Conservation (phyloP, 257 asterid genomes). For the Solanum commersonii region DNA sequence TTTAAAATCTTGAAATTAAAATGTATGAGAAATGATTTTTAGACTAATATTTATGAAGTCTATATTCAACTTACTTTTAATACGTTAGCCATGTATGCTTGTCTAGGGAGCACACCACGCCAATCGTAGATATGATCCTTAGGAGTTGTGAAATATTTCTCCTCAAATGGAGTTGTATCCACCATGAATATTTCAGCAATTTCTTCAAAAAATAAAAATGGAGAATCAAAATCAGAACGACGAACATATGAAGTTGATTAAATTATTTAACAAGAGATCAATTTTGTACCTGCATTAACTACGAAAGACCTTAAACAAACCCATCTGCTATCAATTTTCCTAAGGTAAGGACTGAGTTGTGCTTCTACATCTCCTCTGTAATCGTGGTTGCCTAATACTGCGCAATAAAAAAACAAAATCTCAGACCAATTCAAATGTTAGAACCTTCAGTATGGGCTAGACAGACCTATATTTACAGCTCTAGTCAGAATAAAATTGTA, state of each 20-base stretch:
- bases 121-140: slow-evolving; percentile 57
- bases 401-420: not conserved
- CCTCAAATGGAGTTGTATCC: slow-evolving; percentile 79
- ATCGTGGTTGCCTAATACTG: slow-evolving; percentile 92
- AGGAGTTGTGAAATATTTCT: slow-evolving; percentile 36
- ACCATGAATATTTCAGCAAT: slow-evolving; percentile 71
- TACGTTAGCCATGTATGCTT: slow-evolving; percentile 26
- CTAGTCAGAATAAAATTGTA: too few species aligned
- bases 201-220: slow-evolving; percentile 18
- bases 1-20: not conserved
- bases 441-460: too few species aligned
- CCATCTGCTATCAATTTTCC: slow-evolving; percentile 64
- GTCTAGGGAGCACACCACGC: slow-evolving; percentile 48
- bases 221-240: not conserved
- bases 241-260: not conserved
- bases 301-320: slow-evolving; percentile 73
- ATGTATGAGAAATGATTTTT: not conserved
- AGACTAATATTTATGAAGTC: not conserved
- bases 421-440: not conserved
- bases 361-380: slow-evolving; percentile 76
- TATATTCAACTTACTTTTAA: slow-evolving; percentile 29
- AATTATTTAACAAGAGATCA: not conserved
- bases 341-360: slow-evolving; percentile 58
- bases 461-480: not conserved
- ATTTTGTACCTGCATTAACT: slow-evolving; percentile 45